A percentile compares a stretch with the other conserved stretches of the same genome.
Conservation (phyloP, 768 basidiomycete genomes). For the Leccinum disarticulatum region DNA sequence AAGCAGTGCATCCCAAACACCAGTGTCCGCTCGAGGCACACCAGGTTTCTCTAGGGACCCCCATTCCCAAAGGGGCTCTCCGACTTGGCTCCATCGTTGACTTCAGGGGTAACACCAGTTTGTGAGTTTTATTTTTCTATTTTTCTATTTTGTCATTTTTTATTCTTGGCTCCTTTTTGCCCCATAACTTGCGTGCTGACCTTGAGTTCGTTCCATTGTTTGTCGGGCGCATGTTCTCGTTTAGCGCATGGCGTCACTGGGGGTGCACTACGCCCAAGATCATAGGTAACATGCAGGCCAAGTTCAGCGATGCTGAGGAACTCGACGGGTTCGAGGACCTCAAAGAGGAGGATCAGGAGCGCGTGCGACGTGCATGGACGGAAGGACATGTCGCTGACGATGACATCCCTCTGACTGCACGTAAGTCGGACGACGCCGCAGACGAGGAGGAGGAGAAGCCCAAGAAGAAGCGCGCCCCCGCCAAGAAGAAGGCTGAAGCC, state of each 20-base stretch:
- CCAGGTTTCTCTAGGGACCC: conserved; percentile 48
- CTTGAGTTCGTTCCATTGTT: background rate
- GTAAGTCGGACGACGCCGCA: conserved; percentile 51
- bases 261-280: conserved; percentile 77
- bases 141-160: background rate
- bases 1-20: conserved; percentile 14
- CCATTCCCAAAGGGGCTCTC: conserved; percentile 69
- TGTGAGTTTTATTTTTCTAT: conserved; percentile 42
- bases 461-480: conserved; percentile 46
- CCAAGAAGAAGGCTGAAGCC: conserved; percentile 37
- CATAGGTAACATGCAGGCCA: conserved; percentile 66
- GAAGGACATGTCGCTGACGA: conserved; percentile 78
- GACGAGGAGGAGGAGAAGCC: conserved; percentile 55
- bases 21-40: conserved; percentile 9
- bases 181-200: background rate
- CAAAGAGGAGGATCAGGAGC: conserved; percentile 64
- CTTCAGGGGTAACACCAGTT: conserved; percentile 63
- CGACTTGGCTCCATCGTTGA: conserved; percentile 77
- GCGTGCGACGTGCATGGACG: conserved; percentile 70
- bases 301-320: conserved; percentile 57
- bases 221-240: background rate
- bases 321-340: conserved; percentile 87
- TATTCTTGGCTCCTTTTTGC: conserved; percentile 1
- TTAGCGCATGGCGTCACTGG: conserved; percentile 87
- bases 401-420: conserved; percentile 76